Evolutionary conservation across 306 rosid genomes (phyloP).

Genomic region (Quillaja saponaria): DNA sequence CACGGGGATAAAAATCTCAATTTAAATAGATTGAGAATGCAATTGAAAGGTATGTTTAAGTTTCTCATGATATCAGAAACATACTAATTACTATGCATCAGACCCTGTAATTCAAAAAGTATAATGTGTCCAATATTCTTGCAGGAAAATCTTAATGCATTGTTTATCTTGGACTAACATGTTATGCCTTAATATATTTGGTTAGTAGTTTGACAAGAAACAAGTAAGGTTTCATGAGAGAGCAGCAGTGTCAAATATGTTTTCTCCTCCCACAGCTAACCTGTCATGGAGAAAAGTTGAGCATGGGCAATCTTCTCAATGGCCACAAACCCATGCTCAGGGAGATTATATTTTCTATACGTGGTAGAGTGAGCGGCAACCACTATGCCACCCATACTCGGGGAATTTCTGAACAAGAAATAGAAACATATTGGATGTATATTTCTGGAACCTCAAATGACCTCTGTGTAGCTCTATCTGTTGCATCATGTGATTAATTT

Average conservation of each 20-base stretch:
- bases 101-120: not conserved
- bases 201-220: constrained; percentile 68
- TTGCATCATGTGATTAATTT: constrained; percentile 80
- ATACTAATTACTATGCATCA: not conserved
- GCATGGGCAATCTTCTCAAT: constrained; percentile 99
- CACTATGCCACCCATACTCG: constrained; percentile 66
- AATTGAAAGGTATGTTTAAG: too few relatives aligned
- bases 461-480: constrained; percentile 85
- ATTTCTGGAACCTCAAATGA: constrained; percentile 86
- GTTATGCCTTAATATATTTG: constrained; percentile 27
- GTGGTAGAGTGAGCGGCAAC: constrained; percentile 64
- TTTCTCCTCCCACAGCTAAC: constrained; percentile 78
- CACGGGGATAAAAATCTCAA: not conserved
- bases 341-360: constrained; percentile 74
- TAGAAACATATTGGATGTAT: constrained; percentile 87
- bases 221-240: constrained; percentile 67
- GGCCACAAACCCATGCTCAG: constrained; percentile 91
- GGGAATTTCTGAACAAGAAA: constrained; percentile 53
- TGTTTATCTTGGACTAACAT: constrained; percentile 28
- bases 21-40: too few relatives aligned
- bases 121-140: not conserved
- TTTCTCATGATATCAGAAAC: not conserved
- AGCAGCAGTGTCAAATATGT: constrained; percentile 70
- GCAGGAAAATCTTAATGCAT: not conserved
- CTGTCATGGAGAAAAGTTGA: constrained; percentile 96